A percentile compares a stretch with the other conserved stretches of the same genome.
Conservation (phyloP, 345 rosid genomes). For the Adansonia digitata region DNA sequence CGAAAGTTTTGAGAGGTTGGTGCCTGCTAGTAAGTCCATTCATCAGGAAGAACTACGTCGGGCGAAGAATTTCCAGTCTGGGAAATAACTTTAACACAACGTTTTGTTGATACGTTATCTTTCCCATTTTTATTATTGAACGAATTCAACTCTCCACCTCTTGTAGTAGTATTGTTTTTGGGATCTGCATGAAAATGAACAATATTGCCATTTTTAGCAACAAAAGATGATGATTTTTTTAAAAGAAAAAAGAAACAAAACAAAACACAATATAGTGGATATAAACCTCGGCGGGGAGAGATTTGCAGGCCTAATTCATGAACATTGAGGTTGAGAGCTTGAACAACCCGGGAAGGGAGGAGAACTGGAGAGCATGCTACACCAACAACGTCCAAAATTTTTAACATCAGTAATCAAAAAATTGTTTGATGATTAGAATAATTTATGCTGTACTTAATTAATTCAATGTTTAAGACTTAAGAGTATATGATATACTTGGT, state of each 20-base stretch:
- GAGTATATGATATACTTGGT: constrained; percentile 39
- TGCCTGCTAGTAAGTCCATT: constrained; percentile 55
- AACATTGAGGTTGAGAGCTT: constrained; percentile 50
- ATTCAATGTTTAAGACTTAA: not conserved
- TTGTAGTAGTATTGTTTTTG: not conserved
- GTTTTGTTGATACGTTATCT: constrained; percentile 13
- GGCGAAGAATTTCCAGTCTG: constrained; percentile 20
- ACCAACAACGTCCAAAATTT: not conserved
- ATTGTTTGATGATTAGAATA: too few species aligned
- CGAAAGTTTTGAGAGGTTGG: too few species aligned
- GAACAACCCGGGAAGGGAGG: constrained; percentile 52
- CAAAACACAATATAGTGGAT: too few species aligned
- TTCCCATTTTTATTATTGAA: constrained; percentile 10
- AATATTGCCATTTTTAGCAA: not conserved
- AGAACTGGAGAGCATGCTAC: constrained; percentile 46
- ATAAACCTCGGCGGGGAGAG: constrained; percentile 40
- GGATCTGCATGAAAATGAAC: not conserved
- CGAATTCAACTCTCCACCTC: constrained; percentile 8
- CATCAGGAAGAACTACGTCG: constrained; percentile 48
- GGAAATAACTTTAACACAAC: constrained; percentile 4
- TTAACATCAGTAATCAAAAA: not conserved
- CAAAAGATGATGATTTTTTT: too few species aligned
- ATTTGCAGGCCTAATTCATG: constrained; percentile 36
- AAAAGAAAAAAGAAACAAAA: not conserved
- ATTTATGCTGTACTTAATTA: too few species aligned